These are phyloP conservation scores for Phytopythium helicoides DNA, from an alignment of 352 stramenopile species.

Conservation along the genomic window DNA sequence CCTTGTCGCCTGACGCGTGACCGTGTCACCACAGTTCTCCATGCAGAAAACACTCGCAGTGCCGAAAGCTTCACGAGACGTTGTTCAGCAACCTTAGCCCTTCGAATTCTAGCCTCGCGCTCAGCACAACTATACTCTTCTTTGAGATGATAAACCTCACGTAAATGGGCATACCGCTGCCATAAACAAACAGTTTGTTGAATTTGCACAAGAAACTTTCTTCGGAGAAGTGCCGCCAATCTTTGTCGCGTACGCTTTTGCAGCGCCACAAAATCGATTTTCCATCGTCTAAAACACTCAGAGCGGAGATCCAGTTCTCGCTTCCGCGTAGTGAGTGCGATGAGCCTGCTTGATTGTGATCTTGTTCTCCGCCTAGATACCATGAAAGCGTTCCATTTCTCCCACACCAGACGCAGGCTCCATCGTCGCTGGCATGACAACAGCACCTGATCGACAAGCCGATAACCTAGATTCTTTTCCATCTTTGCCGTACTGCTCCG, in stretches of 20 bases:
- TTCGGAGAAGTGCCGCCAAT: background rate
- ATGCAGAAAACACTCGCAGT: background rate
- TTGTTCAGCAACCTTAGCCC: background rate
- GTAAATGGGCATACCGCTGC: background rate
- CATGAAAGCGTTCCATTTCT: no score
- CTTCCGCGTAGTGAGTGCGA: background rate
- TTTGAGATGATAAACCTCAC: background rate
- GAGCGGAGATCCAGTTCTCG: background rate
- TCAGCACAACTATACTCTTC: background rate
- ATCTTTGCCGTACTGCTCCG: no score
- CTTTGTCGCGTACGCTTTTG: background rate
- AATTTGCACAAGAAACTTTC: background rate
- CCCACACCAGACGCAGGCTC: no score
- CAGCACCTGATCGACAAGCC: no score
- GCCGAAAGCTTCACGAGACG: background rate
- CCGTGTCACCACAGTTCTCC: background rate
- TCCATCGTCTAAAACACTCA: slow-evolving; percentile 1
- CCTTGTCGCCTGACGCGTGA: background rate
- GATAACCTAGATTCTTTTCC: no score
- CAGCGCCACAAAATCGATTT: background rate
- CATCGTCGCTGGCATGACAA: no score
- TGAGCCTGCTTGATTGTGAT: background rate
- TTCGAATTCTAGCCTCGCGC: background rate
- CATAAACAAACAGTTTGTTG: background rate
- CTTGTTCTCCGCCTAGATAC: background rate